These are phyloP conservation scores for Amauroascus niger DNA, from an alignment of 2,329 filamentous ascomycete species.

Conservation along the genomic window DNA sequence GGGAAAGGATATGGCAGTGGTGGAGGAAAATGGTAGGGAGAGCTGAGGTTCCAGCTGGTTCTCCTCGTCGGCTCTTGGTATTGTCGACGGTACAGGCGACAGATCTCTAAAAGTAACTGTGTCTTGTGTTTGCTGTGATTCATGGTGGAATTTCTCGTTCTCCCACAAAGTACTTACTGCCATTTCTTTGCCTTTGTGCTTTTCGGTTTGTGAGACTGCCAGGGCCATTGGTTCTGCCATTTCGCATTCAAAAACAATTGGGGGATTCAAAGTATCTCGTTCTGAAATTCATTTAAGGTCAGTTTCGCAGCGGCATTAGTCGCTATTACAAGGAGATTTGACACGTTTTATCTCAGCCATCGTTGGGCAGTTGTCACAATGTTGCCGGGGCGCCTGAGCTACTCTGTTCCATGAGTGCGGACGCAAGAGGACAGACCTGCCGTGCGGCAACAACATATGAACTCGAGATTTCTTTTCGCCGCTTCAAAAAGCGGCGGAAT, in stretches of 20 bases:
- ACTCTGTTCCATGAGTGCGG: not conserved
- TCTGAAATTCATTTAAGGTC: not conserved
- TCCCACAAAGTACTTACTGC: too few species aligned
- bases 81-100: not conserved
- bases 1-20: constrained; percentile 22
- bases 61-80: not conserved
- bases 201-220: not conserved
- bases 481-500: not conserved
- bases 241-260: not conserved
- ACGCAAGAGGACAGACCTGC: not conserved
- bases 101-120: not conserved
- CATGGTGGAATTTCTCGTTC: not conserved
- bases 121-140: not conserved
- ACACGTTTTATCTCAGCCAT: too few species aligned
- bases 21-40: not conserved
- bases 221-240: not conserved
- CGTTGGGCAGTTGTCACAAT: not conserved
- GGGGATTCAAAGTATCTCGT: not conserved
- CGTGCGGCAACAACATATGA: not conserved
- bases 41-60: not conserved
- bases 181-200: not conserved
- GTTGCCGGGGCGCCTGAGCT: not conserved
- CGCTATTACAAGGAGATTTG: too few species aligned
- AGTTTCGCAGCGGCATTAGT: not conserved
- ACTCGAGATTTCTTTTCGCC: not conserved